Percentiles rank a stretch among this genome's conserved stretches.
Conservation (phyloP, 768 basidiomycete species). For the Tricholoma sp. region DNA sequence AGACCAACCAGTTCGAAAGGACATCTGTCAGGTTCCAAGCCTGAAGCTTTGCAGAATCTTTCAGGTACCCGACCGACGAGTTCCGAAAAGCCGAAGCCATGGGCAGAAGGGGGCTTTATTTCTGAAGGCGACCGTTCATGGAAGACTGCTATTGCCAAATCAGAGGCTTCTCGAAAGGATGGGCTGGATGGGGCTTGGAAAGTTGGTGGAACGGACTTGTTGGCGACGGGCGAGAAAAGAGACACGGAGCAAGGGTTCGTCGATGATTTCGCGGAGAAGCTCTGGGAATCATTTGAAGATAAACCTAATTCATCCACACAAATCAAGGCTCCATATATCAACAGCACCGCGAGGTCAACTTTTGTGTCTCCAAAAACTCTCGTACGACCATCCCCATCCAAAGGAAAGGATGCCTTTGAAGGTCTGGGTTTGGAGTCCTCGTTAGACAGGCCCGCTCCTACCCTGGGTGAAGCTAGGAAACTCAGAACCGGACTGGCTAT, state of each 20-base stretch:
- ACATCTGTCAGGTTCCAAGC: slow-evolving; percentile 24
- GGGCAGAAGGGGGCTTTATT: slow-evolving; percentile 23
- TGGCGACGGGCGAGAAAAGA: slow-evolving; percentile 11
- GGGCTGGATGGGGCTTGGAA: slow-evolving; percentile 36
- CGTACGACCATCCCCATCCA: slow-evolving; percentile 4
- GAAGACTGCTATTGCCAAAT: slow-evolving; percentile 32
- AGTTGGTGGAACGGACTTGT: slow-evolving; percentile 19
- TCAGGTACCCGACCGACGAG: slow-evolving; percentile 7
- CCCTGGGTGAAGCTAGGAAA: slow-evolving; percentile 72
- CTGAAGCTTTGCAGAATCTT: slow-evolving; percentile 28
- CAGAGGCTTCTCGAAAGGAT: slow-evolving; percentile 13
- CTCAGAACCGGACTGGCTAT: slow-evolving; percentile 67
- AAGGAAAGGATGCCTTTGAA: slow-evolving; percentile 72
- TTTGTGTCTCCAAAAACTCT: slow-evolving; percentile 2
- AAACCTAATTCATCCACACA: slow-evolving; percentile 16
- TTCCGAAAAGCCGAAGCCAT: slow-evolving; percentile 1
- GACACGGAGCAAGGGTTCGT: slow-evolving; percentile 46
- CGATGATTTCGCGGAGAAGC: slow-evolving; percentile 57
- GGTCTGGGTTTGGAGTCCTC: slow-evolving; percentile 54
- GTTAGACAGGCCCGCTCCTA: slow-evolving; percentile 49
- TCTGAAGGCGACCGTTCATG: slow-evolving; percentile 44
- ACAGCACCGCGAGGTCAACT: slow-evolving; percentile 10
- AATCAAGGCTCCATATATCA: slow-evolving; percentile 11
- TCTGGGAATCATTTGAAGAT: slow-evolving; percentile 49
- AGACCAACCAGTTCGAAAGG: slow-evolving; percentile 42